A percentile compares a stretch with the other conserved stretches of the same genome.
These are phyloP conservation scores for Mediolabrus comicus DNA, from an alignment of 108 stramenopile genomes.

Conservation along the genomic window DNA sequence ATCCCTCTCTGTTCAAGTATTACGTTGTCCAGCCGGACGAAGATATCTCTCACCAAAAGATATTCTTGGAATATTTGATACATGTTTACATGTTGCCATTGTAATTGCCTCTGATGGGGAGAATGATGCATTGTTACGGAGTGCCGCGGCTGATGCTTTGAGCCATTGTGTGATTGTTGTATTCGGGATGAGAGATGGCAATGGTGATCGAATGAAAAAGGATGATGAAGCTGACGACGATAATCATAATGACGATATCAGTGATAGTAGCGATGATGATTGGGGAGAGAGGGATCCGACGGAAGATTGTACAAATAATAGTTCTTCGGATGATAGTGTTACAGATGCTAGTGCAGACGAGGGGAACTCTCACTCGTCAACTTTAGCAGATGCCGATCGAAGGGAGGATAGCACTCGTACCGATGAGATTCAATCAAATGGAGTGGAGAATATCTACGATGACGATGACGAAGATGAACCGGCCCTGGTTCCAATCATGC, in stretches of 20 bases:
- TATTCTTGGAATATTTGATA: constrained; percentile 71
- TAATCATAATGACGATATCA: neutral
- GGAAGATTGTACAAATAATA: neutral
- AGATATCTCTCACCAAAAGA: constrained; percentile 23
- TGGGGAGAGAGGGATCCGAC: constrained; percentile 45
- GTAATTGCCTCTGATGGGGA: constrained; percentile 42
- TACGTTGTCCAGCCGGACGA: constrained; percentile 56
- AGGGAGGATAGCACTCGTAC: neutral
- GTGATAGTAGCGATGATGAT: constrained; percentile 40
- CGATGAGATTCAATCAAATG: neutral
- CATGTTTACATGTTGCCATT: constrained; percentile 65
- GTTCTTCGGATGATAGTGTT: neutral
- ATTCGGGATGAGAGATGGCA: constrained; percentile 47
- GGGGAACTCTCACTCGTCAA: neutral
- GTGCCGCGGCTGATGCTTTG: constrained; percentile 75
- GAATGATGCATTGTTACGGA: constrained; percentile 62
- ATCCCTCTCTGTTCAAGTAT: constrained; percentile 71
- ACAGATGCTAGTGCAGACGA: neutral
- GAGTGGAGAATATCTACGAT: neutral
- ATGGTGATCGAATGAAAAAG: neutral
- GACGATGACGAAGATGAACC: constrained; percentile 40
- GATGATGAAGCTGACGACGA: constrained; percentile 2
- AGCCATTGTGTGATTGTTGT: constrained; percentile 77
- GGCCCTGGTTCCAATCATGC: constrained; percentile 68
- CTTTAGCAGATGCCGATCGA: neutral